phyloP scores from a whole-genome alignment of 305 asterid genomes.

The Fraxinus ornus region DNA sequence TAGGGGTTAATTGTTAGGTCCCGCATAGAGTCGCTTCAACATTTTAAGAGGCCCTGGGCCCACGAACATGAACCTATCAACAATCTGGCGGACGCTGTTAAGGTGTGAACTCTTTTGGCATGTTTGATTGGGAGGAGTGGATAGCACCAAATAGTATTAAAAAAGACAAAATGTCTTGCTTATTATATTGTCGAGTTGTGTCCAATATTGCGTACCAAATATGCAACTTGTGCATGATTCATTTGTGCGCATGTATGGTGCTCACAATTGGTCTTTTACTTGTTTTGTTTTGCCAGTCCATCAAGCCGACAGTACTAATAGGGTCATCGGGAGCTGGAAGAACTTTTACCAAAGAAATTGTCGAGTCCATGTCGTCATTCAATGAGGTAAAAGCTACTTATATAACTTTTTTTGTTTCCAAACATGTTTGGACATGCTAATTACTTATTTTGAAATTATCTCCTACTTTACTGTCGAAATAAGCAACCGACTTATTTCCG shows the following conservation, averaged over 20 bases:
- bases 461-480: not conserved
- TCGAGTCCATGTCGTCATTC: constrained; percentile 46
- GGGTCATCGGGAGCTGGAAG: constrained; percentile 61
- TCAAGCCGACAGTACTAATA: constrained; percentile 55
- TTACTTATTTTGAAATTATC: not conserved
- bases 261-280: not conserved
- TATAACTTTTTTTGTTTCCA: not conserved
- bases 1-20: constrained; percentile 84
- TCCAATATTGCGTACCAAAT: not conserved
- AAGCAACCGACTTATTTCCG: not conserved
- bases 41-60: constrained; percentile 98
- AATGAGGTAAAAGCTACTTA: constrained; percentile 35
- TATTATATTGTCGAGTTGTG: not conserved
- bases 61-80: constrained; percentile 83
- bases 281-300: constrained; percentile 31
- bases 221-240: not conserved
- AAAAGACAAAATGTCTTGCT: not conserved
- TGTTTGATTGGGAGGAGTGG: not conserved
- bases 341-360: constrained; percentile 53
- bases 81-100: constrained; percentile 75
- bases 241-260: not conserved
- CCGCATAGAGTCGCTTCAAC: constrained; percentile 84
- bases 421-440: not conserved
- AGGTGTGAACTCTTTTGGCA: constrained; percentile 45
- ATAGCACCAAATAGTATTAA: not conserved